Percentiles rank a stretch among this genome's conserved stretches.
These are phyloP conservation scores for Baeospora myosura DNA, from an alignment of 1,284 basidiomycete species.

Conservation along the genomic window DNA sequence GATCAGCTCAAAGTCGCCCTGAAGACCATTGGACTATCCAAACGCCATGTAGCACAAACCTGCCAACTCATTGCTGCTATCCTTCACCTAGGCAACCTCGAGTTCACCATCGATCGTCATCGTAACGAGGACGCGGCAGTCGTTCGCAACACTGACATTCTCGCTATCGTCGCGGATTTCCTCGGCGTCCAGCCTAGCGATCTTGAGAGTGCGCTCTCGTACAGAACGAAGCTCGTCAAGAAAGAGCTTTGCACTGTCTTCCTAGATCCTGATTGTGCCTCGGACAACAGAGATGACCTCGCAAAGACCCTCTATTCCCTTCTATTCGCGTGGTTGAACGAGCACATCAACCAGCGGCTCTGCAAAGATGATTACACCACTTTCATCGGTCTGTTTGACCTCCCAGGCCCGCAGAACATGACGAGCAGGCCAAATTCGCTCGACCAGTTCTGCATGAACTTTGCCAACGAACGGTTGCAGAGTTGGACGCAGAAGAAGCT, in stretches of 20 bases:
- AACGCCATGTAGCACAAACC: conserved; percentile 88
- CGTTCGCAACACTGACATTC: conserved; percentile 74
- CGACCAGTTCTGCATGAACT: conserved; percentile 95
- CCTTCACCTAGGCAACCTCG: conserved; percentile 91
- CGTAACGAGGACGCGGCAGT: conserved; percentile 86
- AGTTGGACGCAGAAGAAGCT: conserved; percentile 76
- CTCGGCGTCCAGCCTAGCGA: conserved; percentile 74
- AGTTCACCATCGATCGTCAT: conserved; percentile 80
- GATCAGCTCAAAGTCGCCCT: conserved; percentile 91
- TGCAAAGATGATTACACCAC: conserved; percentile 87
- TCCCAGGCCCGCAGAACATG: conserved; percentile 90
- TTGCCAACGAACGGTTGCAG: conserved; percentile 87
- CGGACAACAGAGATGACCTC: conserved; percentile 88
- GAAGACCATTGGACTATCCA: conserved; percentile 88
- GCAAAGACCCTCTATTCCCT: conserved; percentile 91
- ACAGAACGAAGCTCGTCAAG: conserved; percentile 88
- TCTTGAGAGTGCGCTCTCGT: conserved; percentile 82
- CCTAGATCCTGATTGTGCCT: conserved; percentile 89
- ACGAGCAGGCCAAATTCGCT: conserved; percentile 82
- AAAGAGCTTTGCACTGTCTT: conserved; percentile 96
- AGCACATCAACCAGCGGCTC: conserved; percentile 90
- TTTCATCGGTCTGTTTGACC: conserved; percentile 93
- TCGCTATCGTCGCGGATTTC: conserved; percentile 84
- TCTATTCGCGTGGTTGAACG: conserved; percentile 94
- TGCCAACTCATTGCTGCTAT: conserved; percentile 94